phyloP scores from a whole-genome alignment of 2,329 filamentous ascomycete species.

The Pyrenophora tritici-repentis region DNA sequence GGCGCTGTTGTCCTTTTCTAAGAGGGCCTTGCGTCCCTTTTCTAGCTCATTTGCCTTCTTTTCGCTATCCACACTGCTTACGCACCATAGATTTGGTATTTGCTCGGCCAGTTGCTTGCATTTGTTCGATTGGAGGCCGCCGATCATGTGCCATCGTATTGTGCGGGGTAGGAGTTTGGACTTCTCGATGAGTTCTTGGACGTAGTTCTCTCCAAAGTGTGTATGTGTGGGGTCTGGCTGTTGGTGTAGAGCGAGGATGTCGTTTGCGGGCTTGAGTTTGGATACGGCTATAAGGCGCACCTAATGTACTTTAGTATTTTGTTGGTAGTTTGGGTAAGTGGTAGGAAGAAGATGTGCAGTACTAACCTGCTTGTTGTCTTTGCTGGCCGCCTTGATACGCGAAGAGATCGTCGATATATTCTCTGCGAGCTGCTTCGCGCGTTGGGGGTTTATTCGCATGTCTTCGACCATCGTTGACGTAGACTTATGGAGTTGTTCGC shows the following conservation, averaged over 20 bases:
- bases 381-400: slow-evolving; percentile 49
- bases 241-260: slow-evolving; percentile 82
- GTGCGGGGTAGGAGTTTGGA: slow-evolving; percentile 74
- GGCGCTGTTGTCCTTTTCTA: slow-evolving; percentile 39
- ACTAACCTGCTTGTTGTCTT: slow-evolving; percentile 36
- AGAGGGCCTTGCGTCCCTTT: slow-evolving; percentile 69
- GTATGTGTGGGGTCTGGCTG: slow-evolving; percentile 56
- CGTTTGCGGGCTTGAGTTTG: slow-evolving; percentile 91
- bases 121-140: slow-evolving; percentile 90
- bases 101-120: slow-evolving; percentile 81
- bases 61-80: slow-evolving; percentile 83
- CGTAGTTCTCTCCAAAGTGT: slow-evolving; percentile 97
- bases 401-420: slow-evolving; percentile 51
- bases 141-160: slow-evolving; percentile 96
- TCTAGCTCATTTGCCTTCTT: slow-evolving; percentile 89
- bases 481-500: slow-evolving; percentile 18
- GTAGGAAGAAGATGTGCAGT: not conserved
- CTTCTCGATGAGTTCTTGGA: slow-evolving; percentile 81
- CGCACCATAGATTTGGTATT: slow-evolving; percentile 87
- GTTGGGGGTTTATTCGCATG: slow-evolving; percentile 50
- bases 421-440: slow-evolving; percentile 53
- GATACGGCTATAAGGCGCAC: slow-evolving; percentile 92
- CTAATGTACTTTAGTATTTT: slow-evolving; percentile 47
- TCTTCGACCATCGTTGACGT: slow-evolving; percentile 40
- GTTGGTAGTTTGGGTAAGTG: not conserved